phyloP scores from a whole-genome alignment of 164 flowering plant species.

The Tetracentron sinense region DNA sequence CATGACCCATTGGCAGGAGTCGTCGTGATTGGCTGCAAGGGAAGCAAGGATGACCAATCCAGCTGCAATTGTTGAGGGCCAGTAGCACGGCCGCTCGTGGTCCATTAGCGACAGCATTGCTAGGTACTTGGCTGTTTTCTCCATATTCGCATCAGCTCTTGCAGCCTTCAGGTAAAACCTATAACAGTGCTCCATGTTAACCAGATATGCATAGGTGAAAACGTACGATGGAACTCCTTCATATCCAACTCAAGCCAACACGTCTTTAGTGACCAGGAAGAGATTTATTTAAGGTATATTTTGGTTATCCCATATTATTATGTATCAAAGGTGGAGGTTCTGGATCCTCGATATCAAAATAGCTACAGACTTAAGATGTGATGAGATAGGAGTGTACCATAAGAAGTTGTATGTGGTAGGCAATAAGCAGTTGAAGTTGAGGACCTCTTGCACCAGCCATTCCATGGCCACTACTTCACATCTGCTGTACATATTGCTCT shows the following conservation, averaged over 20 bases:
- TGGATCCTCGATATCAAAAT: no score
- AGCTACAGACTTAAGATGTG: not conserved
- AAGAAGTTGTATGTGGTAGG: conserved; percentile 82
- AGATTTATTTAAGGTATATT: no score
- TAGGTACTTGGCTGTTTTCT: conserved; percentile 52
- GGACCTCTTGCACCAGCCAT: conserved; percentile 89
- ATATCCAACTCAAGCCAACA: no score
- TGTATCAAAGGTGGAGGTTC: not conserved
- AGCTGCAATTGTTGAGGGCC: conserved; percentile 96
- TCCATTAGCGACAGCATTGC: conserved; percentile 61
- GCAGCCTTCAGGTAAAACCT: conserved; percentile 91
- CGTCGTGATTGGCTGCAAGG: conserved; percentile 39
- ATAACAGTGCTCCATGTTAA: not conserved
- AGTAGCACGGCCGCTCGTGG: conserved; percentile 51
- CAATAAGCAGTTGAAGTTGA: conserved; percentile 66
- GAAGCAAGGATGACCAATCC: conserved; percentile 70
- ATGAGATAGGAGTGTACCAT: conserved; percentile 39
- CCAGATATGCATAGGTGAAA: not conserved
- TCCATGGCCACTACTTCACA: conserved; percentile 96
- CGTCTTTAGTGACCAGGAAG: not conserved
- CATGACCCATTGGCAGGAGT: conserved; percentile 45
- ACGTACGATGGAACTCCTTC: not conserved
- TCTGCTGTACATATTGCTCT: conserved; percentile 45
- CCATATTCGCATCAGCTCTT: conserved; percentile 49
- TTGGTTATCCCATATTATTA: no score